These are phyloP conservation scores for Solanum tacnaense DNA, from an alignment of 257 asterid genomes.

Conservation along the genomic window DNA sequence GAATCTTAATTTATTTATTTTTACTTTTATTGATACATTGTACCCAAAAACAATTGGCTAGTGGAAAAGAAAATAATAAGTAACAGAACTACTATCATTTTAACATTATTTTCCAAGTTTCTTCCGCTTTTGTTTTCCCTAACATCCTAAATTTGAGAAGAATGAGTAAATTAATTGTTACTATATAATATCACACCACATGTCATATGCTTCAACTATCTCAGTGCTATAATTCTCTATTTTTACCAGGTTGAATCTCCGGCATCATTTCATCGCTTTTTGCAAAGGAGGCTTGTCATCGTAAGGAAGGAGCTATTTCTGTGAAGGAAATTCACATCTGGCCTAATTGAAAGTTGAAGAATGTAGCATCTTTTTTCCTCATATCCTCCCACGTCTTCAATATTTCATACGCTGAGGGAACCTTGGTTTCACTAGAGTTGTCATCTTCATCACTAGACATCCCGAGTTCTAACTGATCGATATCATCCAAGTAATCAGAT, in stretches of 20 bases:
- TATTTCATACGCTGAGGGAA: conserved; percentile 67
- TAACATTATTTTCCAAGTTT: neutral
- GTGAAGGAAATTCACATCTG: neutral
- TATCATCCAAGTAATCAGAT: conserved; percentile 13
- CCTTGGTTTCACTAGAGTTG: conserved; percentile 15
- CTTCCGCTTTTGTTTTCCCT: neutral
- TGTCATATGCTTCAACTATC: neutral
- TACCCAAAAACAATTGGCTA: neutral
- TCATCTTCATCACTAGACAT: conserved; percentile 18
- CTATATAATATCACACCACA: neutral
- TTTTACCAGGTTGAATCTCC: neutral
- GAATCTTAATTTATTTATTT: neutral
- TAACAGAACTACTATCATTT: neutral
- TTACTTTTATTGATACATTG: neutral
- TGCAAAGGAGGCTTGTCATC: neutral
- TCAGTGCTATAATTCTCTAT: neutral
- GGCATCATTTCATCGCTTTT: neutral
- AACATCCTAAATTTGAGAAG: neutral
- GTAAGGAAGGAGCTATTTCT: neutral
- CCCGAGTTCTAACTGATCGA: conserved; percentile 22
- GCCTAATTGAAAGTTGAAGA: conserved; percentile 2
- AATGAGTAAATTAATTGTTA: neutral
- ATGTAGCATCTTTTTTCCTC: conserved; percentile 9
- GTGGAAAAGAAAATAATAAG: neutral
- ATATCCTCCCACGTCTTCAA: conserved; percentile 61